These are phyloP conservation scores for Sporisorium sorghi DNA, from an alignment of 1,284 basidiomycete species.

Conservation along the genomic window DNA sequence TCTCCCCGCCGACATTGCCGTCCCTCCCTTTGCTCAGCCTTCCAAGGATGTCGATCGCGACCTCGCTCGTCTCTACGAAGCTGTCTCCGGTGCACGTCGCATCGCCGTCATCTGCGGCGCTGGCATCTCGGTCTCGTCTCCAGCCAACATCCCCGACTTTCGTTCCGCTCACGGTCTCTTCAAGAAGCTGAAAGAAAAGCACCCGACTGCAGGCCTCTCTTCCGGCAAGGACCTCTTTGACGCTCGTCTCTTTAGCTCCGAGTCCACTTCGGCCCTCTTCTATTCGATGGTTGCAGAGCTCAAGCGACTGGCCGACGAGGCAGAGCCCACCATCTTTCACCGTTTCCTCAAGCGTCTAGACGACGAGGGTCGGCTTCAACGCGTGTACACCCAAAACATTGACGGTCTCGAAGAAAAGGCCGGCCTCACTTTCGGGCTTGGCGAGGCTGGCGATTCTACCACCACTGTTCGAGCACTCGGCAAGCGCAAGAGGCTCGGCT, in stretches of 20 bases:
- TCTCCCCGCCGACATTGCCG: slow-evolving; percentile 43
- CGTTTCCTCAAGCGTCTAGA: slow-evolving; percentile 87
- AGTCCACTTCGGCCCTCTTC: slow-evolving; percentile 83
- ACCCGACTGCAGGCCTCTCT: slow-evolving; percentile 78
- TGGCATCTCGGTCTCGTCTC: slow-evolving; percentile 81
- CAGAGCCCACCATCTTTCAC: slow-evolving; percentile 86
- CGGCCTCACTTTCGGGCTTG: slow-evolving; percentile 74
- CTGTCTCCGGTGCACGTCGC: slow-evolving; percentile 81
- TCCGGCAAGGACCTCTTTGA: slow-evolving; percentile 90
- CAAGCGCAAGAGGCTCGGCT: slow-evolving; percentile 52
- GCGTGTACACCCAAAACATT: slow-evolving; percentile 95
- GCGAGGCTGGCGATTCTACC: slow-evolving; percentile 50
- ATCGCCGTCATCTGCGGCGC: slow-evolving; percentile 90
- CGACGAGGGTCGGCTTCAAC: slow-evolving; percentile 82
- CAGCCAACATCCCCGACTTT: slow-evolving; percentile 92
- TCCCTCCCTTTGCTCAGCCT: slow-evolving; percentile 48
- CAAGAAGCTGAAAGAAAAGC: slow-evolving; percentile 79
- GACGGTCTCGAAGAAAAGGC: slow-evolving; percentile 87
- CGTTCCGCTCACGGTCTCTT: slow-evolving; percentile 85
- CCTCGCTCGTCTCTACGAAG: slow-evolving; percentile 62
- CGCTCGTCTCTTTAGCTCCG: slow-evolving; percentile 81
- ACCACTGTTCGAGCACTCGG: slow-evolving; percentile 50
- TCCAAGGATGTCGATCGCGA: slow-evolving; percentile 58
- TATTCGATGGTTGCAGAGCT: slow-evolving; percentile 93
- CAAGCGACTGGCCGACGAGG: slow-evolving; percentile 81